These are phyloP conservation scores for Huntiella decipiens DNA, from an alignment of 2,329 filamentous ascomycete genomes.

Conservation along the genomic window DNA sequence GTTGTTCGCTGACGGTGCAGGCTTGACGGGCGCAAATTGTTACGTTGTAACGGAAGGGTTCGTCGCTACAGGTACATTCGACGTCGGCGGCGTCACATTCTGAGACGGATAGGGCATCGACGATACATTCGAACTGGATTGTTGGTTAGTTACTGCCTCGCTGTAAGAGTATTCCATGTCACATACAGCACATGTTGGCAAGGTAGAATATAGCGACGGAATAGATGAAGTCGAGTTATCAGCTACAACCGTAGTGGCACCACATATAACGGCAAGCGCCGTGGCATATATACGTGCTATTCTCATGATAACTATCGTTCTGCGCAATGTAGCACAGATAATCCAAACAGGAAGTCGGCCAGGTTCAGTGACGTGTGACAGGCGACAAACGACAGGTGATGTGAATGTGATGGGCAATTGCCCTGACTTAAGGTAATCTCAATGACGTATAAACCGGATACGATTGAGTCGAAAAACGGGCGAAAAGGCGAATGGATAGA, in stretches of 20 bases:
- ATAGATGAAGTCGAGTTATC: slow-evolving; percentile 1
- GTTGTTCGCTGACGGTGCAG: slow-evolving; percentile 12
- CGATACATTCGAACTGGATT: slow-evolving; percentile 16
- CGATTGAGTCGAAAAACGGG: background rate
- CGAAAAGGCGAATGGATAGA: background rate
- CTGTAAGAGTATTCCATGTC: background rate
- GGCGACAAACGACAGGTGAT: background rate
- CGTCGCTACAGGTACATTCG: slow-evolving; percentile 18
- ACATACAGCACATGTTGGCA: slow-evolving; percentile 19
- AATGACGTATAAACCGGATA: background rate
- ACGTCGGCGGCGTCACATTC: slow-evolving; percentile 15
- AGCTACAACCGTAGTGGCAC: background rate
- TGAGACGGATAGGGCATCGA: slow-evolving; percentile 14
- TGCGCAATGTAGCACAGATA: background rate
- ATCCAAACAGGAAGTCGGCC: background rate
- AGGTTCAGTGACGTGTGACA: background rate
- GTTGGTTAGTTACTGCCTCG: background rate
- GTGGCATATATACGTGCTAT: background rate
- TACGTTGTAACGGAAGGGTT: slow-evolving; percentile 14
- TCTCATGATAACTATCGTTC: background rate
- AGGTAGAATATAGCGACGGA: background rate
- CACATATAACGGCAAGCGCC: background rate
- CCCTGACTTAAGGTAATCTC: background rate
- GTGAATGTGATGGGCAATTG: background rate
- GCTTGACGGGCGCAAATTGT: slow-evolving; percentile 15